A percentile compares a stretch with the other conserved stretches of the same genome.
Evolutionary conservation across 768 basidiomycete species (phyloP).

Genomic region (Suillus luteus): DNA sequence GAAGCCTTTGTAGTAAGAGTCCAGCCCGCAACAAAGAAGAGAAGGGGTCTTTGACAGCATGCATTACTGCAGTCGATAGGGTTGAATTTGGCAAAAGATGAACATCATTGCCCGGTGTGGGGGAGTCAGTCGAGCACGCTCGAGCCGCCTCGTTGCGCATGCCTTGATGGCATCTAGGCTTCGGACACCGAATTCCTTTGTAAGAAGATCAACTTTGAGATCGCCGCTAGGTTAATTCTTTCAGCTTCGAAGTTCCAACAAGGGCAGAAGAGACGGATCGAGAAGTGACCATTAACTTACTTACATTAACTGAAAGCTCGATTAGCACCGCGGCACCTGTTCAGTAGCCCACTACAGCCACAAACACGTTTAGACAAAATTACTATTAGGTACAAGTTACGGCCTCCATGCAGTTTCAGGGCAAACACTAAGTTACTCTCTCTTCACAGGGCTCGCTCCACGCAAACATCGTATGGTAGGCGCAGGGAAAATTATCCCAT

Average conservation of each 20-base stretch:
- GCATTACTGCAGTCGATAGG: slow-evolving; percentile 14
- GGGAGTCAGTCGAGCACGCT: neutral
- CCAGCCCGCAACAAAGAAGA: slow-evolving; percentile 31
- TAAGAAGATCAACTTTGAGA: slow-evolving; percentile 32
- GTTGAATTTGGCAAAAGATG: slow-evolving; percentile 18
- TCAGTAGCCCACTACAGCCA: neutral
- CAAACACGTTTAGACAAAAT: slow-evolving; percentile 9
- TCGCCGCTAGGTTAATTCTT: slow-evolving; percentile 29
- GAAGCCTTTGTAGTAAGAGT: slow-evolving; percentile 27
- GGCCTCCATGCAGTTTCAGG: slow-evolving; percentile 11
- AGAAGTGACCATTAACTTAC: slow-evolving; percentile 6
- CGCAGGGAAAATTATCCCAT: slow-evolving; percentile 15
- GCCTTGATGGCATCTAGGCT: slow-evolving; percentile 17
- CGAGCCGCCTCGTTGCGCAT: slow-evolving; percentile 18
- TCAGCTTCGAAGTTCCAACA: slow-evolving; percentile 17
- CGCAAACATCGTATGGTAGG: slow-evolving; percentile 11
- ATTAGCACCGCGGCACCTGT: slow-evolving; percentile 7
- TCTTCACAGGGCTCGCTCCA: slow-evolving; percentile 5
- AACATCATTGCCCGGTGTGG: slow-evolving; percentile 16
- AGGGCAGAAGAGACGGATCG: slow-evolving; percentile 15
- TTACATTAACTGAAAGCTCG: slow-evolving; percentile 6
- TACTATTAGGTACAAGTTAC: slow-evolving; percentile 7
- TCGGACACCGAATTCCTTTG: slow-evolving; percentile 9
- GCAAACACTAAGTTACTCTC: slow-evolving; percentile 7
- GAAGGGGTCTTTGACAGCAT: slow-evolving; percentile 14